Evolutionary conservation across 1,284 basidiomycete species (phyloP), one percentile per base, ranked within the genome.

Genomic region (Butyriboletus appendiculatus): DNA sequence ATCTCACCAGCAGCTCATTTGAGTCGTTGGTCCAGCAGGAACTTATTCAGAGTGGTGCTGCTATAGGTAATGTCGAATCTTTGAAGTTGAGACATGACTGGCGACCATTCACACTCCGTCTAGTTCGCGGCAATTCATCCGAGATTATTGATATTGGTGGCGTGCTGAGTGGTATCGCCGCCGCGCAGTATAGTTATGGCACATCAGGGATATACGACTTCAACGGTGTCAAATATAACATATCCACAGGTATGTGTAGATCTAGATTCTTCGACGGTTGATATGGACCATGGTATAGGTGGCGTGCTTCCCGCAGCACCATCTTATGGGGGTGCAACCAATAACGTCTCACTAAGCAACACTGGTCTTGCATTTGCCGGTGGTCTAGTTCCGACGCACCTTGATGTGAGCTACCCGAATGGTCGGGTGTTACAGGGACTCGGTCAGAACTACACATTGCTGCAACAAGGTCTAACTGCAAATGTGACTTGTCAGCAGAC

Each of bases 391-490:
- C 56, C 56, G 18, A 58, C 42, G 10, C 24, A 58, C 34, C 33
- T 52, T 15, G 28, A 28, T 11, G 9, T 45, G 15, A 6, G 28
- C 33, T 61, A 40, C 24, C 37, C 24, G 18, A 20, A 32, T 10
- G 28, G 28, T 28, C 28, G 11, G 12, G 55, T 12, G 12, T 14
- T 5, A 14, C 32, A 51, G 30, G 41, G 42, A 22, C 11, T 54
- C 18, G 14, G 18, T 0, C 24, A 26, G 1, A 42, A 18, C 5
- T 61, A 52, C 32, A n/a, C 48, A 0, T 28, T 62, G 7, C 34
- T 15, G 15, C 60, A 61, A 40, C 60, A 63, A 38, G 60, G 60
- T 7, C 37, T 62, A 4, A 61, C 55, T 20, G 60, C 59, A 20
- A 33, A 59, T 4, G 52, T 62, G 44, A 37, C 33, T 3, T 63